These are phyloP conservation scores for Aspergillus sp. DNA, from an alignment of 2,329 filamentous ascomycete genomes.

Conservation along the genomic window DNA sequence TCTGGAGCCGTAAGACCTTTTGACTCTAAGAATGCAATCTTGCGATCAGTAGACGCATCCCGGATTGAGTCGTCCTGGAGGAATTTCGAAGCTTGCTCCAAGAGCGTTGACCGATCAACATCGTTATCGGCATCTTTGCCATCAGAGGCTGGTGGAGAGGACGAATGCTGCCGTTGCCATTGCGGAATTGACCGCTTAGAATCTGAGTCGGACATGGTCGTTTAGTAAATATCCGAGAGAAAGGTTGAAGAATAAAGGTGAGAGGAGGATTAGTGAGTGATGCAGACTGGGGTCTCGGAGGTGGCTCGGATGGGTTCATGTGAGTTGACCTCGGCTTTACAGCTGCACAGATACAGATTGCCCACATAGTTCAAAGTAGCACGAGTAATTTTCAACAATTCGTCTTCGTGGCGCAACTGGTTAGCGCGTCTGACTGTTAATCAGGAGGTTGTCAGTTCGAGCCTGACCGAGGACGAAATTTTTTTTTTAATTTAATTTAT, in stretches of 20 bases:
- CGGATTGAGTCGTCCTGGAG: slow-evolving; percentile 72
- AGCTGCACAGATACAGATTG: accelerated
- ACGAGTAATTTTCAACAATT: too few relatives aligned
- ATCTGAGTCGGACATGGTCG: slow-evolving; percentile 34
- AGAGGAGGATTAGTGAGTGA: background rate
- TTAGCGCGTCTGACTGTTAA: slow-evolving; percentile 3
- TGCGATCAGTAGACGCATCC: slow-evolving; percentile 68
- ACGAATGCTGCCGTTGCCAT: slow-evolving; percentile 42
- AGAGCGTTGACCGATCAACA: slow-evolving; percentile 34
- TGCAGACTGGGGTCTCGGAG: too few relatives aligned
- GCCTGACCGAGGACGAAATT: background rate
- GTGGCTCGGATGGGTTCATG: background rate
- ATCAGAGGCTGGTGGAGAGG: slow-evolving; percentile 28
- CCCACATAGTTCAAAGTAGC: too few relatives aligned
- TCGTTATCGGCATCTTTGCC: background rate
- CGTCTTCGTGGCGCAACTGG: background rate
- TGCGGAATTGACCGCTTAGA: slow-evolving; percentile 38
- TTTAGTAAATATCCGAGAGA: background rate
- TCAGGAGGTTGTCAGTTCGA: slow-evolving; percentile 3
- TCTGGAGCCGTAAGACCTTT: slow-evolving; percentile 71
- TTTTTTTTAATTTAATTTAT: too few relatives aligned
- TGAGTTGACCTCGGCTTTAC: background rate
- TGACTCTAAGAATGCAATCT: slow-evolving; percentile 71
- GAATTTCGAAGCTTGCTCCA: slow-evolving; percentile 73
- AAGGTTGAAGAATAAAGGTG: background rate